These are phyloP conservation scores for Myrmaecium sp. DNA, from an alignment of 2,329 filamentous ascomycete genomes.

Conservation along the genomic window DNA sequence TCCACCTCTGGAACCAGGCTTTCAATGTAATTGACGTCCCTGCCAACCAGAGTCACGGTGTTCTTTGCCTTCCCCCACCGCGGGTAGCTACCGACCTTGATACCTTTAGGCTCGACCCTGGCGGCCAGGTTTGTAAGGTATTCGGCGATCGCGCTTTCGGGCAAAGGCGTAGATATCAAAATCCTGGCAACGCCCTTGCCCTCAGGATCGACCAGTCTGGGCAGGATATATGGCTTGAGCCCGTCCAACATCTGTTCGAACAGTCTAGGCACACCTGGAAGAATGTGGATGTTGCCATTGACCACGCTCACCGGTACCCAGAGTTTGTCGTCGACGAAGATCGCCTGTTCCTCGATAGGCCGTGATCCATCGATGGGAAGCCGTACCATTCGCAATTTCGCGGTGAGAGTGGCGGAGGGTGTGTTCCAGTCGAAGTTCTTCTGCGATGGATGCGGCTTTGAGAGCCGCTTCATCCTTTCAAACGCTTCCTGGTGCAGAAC, in stretches of 20 bases:
- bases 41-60: conserved; percentile 73
- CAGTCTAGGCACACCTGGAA: conserved; percentile 74
- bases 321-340: conserved; percentile 64
- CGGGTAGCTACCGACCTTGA: conserved; percentile 94
- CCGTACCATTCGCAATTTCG: conserved; percentile 80
- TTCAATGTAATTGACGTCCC: conserved; percentile 62
- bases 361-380: conserved; percentile 58
- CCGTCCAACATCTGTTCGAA: conserved; percentile 68
- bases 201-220: conserved; percentile 61
- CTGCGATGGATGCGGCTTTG: conserved; percentile 54
- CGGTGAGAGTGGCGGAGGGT: conserved; percentile 59
- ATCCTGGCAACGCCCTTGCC: conserved; percentile 66
- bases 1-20: conserved; percentile 63
- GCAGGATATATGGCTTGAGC: conserved; percentile 51
- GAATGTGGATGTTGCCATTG: conserved; percentile 83
- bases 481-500: conserved; percentile 62
- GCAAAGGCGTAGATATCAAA: conserved; percentile 70
- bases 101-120: conserved; percentile 53
- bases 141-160: conserved; percentile 69
- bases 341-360: conserved; percentile 50
- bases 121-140: conserved; percentile 68
- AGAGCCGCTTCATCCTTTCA: conserved; percentile 67
- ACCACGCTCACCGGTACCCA: conserved; percentile 87
- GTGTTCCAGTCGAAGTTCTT: conserved; percentile 70
- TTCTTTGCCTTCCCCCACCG: conserved; percentile 78